A percentile compares a stretch with the other conserved stretches of the same genome.
These are phyloP conservation scores for Triglochin maritima DNA, from an alignment of 106 monocot genomes.

Conservation along the genomic window DNA sequence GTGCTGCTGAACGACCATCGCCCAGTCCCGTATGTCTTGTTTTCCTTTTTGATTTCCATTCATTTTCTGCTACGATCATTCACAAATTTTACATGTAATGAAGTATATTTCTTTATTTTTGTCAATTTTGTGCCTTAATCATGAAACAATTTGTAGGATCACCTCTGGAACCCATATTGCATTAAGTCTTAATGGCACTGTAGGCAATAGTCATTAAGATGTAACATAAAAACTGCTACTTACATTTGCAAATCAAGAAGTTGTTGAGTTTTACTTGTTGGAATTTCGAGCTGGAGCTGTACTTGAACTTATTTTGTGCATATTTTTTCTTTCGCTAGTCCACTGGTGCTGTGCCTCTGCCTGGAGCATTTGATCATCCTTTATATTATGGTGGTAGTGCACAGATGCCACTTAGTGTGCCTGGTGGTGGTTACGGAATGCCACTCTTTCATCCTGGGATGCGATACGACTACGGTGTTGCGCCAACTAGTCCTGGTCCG, in stretches of 20 bases:
- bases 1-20: slow-evolving; percentile 39
- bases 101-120: neutral
- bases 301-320: neutral
- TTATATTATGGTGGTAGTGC: slow-evolving; percentile 34
- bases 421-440: slow-evolving; percentile 22
- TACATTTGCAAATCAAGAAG: neutral
- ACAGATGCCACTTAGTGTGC: slow-evolving; percentile 23
- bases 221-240: neutral
- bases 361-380: slow-evolving; percentile 29
- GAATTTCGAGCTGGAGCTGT: neutral
- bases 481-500: slow-evolving; percentile 23
- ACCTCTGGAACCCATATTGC: too few relatives aligned
- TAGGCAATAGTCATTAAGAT: too few relatives aligned
- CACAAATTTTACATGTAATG: neutral
- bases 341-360: slow-evolving; percentile 17
- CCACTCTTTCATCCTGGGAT: slow-evolving; percentile 32
- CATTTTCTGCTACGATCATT: neutral
- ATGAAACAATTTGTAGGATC: too few relatives aligned
- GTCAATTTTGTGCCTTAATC: neutral
- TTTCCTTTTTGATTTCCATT: neutral
- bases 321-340: slow-evolving; percentile 15
- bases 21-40: slow-evolving; percentile 14
- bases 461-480: slow-evolving; percentile 36
- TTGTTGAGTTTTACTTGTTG: neutral
- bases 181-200: too few relatives aligned